phyloP scores from a whole-genome alignment of 257 asterid genomes.

The Buddleja alternifolia region DNA sequence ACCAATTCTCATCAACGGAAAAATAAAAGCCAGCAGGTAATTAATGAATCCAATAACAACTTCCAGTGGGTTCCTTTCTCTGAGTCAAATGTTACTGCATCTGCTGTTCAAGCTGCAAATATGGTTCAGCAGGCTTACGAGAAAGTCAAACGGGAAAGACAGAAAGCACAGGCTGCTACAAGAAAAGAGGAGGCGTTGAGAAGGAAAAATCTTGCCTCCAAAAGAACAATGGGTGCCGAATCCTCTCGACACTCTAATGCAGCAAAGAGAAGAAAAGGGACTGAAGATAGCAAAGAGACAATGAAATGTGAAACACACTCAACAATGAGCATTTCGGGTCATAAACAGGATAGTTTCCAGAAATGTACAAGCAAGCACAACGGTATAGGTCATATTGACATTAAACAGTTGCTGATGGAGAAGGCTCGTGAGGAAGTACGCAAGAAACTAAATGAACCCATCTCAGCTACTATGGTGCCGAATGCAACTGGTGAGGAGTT shows the following conservation, averaged over 20 bases:
- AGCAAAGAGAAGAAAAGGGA: constrained; percentile 62
- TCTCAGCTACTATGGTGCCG: constrained; percentile 33
- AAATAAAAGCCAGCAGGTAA: constrained; percentile 36
- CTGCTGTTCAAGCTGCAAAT: constrained; percentile 71
- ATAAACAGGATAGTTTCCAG: constrained; percentile 21
- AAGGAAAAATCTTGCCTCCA: constrained; percentile 47
- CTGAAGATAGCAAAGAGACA: constrained; percentile 38
- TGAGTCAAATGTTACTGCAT: constrained; percentile 47
- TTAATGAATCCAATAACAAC: constrained; percentile 28
- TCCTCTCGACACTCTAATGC: constrained; percentile 41
- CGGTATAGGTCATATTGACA: constrained; percentile 26
- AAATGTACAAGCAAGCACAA: constrained; percentile 33
- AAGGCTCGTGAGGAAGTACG: constrained; percentile 56
- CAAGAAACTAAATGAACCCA: constrained; percentile 37
- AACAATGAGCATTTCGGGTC: constrained; percentile 27
- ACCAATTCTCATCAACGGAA: constrained; percentile 36
- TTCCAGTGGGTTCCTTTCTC: constrained; percentile 77
- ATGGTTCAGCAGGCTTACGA: constrained; percentile 78
- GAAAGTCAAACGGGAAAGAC: constrained; percentile 75
- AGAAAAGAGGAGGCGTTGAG: constrained; percentile 54
- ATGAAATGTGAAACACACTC: constrained; percentile 30
- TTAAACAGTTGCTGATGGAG: constrained; percentile 55
- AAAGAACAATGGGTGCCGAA: constrained; percentile 43
- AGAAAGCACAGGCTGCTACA: constrained; percentile 68
- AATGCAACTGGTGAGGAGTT: constrained; percentile 30